Evolutionary conservation across 768 basidiomycete genomes (phyloP), one percentile per base, ranked within the genome.

Genomic region (Lyophyllum decastes): DNA sequence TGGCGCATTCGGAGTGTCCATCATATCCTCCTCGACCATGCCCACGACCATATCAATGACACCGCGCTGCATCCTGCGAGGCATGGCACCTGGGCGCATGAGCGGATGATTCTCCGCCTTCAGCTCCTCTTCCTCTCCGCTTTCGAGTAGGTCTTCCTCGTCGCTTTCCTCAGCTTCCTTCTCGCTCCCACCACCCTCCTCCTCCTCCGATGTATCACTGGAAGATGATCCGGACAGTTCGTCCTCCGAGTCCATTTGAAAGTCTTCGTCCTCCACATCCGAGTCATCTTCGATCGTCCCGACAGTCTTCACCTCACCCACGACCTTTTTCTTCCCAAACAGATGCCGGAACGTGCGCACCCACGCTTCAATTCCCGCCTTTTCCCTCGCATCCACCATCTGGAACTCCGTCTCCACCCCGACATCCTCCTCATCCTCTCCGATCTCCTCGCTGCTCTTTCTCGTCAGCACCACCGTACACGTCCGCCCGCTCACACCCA

Each of bases 381-480:
- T 81, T 66, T 92, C 89, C 61, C 76, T 78, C 25, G 82, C 83
- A 60, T 92, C 90, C 4, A 92, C 79, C 81, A 90, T 85, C 27
- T 80, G 78, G 65, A 92, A 89, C 65, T 85, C 83, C 0, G 84
- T 84, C 68, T 90, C 88, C 45, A 82, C 73, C 0, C 78, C 79
- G 8, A 77, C 74, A 26, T 77, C 81, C 1, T 71, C 78, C 21
- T 75, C 76, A 1, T 65, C 70, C 12, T 66, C 73, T 10, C 52
- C 60, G 45, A 60, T 57, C 48, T 65, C 61, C 50, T 55, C 60
- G 24, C 52, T 52, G 33, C 61, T 68, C 57, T 75, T 78, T 46
- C 80, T 69, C 24, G 74, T 75, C 59, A 90, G 62, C 46, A 84
- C 75, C 33, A 92, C 79, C 0, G 86, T 82, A 63, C 87, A 90